Percentiles rank a stretch among this genome's conserved stretches.
These are phyloP conservation scores for Hortiboletus flavorubellus DNA, from an alignment of 768 basidiomycete genomes.

Conservation along the genomic window DNA sequence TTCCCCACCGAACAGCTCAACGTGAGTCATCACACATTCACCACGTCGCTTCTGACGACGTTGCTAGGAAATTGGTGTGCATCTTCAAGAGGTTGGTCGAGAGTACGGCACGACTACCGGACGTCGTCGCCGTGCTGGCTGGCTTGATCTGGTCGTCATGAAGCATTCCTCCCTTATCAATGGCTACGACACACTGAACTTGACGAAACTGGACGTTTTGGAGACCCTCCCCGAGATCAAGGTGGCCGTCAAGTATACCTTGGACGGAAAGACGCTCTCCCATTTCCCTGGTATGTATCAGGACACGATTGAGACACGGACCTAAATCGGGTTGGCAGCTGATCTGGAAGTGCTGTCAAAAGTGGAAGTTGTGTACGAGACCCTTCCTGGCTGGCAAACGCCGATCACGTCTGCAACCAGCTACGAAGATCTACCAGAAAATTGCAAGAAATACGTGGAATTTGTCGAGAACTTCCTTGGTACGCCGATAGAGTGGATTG, in stretches of 20 bases:
- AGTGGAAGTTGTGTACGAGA: constrained; percentile 85
- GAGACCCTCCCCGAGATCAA: constrained; percentile 85
- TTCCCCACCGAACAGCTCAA: constrained; percentile 96
- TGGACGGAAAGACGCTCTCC: constrained; percentile 72
- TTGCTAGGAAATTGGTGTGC: constrained; percentile 69
- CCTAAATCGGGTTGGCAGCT: constrained; percentile 43
- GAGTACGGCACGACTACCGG: constrained; percentile 95
- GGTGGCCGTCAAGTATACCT: constrained; percentile 73
- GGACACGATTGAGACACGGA: not conserved
- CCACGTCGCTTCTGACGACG: not conserved
- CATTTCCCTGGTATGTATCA: constrained; percentile 79
- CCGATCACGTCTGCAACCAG: constrained; percentile 61
- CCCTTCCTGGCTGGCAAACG: constrained; percentile 87
- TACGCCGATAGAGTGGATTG: constrained; percentile 87
- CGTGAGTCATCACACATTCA: constrained; percentile 41
- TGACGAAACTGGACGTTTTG: constrained; percentile 95
- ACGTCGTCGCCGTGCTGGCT: constrained; percentile 88
- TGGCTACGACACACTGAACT: constrained; percentile 89
- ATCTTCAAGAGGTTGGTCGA: constrained; percentile 89
- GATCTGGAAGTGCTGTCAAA: constrained; percentile 77
- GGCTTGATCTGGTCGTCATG: constrained; percentile 96
- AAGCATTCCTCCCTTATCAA: constrained; percentile 92
- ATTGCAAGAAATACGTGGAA: constrained; percentile 81
- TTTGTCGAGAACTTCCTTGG: constrained; percentile 78
- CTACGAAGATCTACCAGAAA: constrained; percentile 76